A percentile compares a stretch with the other conserved stretches of the same genome.
Evolutionary conservation across 176 grass and related monocot species (phyloP).

Genomic region (Carex pumila): DNA sequence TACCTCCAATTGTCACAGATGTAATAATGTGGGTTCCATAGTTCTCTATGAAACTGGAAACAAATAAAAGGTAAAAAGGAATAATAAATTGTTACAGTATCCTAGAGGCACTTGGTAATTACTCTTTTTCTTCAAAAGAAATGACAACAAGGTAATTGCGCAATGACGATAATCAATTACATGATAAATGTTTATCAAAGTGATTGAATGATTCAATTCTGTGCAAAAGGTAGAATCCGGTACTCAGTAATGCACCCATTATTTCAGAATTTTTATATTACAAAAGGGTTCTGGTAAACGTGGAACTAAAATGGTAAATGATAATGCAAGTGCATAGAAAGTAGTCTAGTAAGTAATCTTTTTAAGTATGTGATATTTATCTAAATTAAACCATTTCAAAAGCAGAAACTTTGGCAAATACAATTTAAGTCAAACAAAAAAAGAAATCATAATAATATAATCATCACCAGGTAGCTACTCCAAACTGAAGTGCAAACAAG

Average conservation of each 20-base stretch:
- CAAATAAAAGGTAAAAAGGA: slow-evolving; percentile 20
- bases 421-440: not conserved
- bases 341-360: not conserved
- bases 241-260: not conserved
- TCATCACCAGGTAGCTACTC: slow-evolving; percentile 30
- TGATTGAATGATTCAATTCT: not conserved
- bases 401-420: not conserved
- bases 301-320: not conserved
- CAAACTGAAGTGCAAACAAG: slow-evolving; percentile 54
- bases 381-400: slow-evolving; percentile 2
- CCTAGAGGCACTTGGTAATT: not conserved
- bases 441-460: not conserved
- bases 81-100: not conserved
- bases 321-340: not conserved
- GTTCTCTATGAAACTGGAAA: slow-evolving; percentile 89
- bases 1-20: slow-evolving; percentile 89
- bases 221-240: not conserved
- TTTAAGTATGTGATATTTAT: not conserved
- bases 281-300: not conserved
- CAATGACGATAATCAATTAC: not conserved
- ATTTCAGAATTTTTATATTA: not conserved
- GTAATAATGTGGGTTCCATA: slow-evolving; percentile 92
- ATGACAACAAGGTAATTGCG: not conserved
- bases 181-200: not conserved
- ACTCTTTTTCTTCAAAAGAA: not conserved